Evolutionary conservation across 2,329 filamentous ascomycete genomes (phyloP), one percentile per base, ranked within the genome.

Genomic region (Magnaporthiopsis incrustans): DNA sequence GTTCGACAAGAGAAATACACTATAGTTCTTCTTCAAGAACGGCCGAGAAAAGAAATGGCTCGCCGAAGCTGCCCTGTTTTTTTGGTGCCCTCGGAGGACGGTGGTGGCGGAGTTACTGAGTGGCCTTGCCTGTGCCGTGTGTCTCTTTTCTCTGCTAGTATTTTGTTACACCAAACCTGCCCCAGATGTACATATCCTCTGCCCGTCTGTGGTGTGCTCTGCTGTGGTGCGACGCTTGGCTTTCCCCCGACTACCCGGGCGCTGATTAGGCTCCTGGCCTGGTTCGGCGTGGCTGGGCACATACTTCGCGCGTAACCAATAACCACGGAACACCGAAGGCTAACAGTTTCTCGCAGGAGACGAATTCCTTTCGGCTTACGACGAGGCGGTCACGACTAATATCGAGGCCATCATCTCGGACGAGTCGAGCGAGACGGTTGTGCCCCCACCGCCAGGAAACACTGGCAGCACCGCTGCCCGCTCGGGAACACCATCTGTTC

Each of bases 361-460:
- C 75, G 86, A 89, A 70, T 82, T 85, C 61, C 74, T 85, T n/a
- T 78, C 80, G 65, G 83, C 81, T 14, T 77, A 88, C 59, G 85
- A 87, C 66, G 86, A 88, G 68, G 86, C 82, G 15, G 81, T 80
- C 3, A 79, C 80, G 58, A 87, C 83, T n/a, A 59, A 63, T 27
- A 84, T 91, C 57, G 88, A 90, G 72, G 86, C 86, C 4, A 76
- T 91, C 4, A 88, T 91, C 15, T 84, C 86, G 27, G 88, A 91
- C 70, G 77, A 84, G n/a, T 70, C 72, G 10, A 65, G 70, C 25
- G 70, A 73, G 32, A 15, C 44, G 44, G 44, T 58, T 5, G n/a
- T 44, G 58, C 68, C 73, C 38, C 73, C 77, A 62, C 68, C 77
- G 67, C 35, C 72, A 65, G 25, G 70, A 65, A 71, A 66, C 59